Evolutionary conservation across 805 yeast species (phyloP).

Genomic region (Diddensiella transvaalensis): DNA sequence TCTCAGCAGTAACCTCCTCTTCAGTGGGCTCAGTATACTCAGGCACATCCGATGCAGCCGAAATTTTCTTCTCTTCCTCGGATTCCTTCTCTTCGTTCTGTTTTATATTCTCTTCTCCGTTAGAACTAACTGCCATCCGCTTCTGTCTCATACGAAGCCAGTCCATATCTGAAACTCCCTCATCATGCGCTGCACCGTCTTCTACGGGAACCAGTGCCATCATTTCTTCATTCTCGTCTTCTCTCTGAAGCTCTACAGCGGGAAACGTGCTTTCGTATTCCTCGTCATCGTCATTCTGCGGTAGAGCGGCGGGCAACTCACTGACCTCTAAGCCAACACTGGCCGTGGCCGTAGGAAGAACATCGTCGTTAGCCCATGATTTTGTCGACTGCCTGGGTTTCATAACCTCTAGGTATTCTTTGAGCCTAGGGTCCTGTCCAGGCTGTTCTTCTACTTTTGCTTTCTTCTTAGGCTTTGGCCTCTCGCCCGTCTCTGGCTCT

Average conservation of each 20-base stretch:
- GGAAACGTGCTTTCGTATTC: conserved; percentile 36
- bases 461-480: conserved; percentile 13
- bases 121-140: conserved; percentile 51
- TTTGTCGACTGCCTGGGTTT: conserved; percentile 66
- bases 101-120: conserved; percentile 16
- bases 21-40: conserved; percentile 27
- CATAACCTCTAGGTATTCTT: conserved; percentile 80
- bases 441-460: conserved; percentile 41
- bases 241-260: conserved; percentile 30
- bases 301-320: conserved; percentile 27
- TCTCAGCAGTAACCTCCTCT: conserved; percentile 46
- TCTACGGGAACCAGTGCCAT: conserved; percentile 39
- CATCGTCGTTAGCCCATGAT: conserved; percentile 65
- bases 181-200: conserved; percentile 28
- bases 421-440: conserved; percentile 39
- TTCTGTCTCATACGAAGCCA: conserved; percentile 79
- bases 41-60: conserved; percentile 9
- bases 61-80: conserved; percentile 8
- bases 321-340: conserved; percentile 36
- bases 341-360: conserved; percentile 46
- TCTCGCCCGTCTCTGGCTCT: conserved; percentile 31
- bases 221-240: conserved; percentile 50
- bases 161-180: conserved; percentile 65
- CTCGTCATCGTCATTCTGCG: conserved; percentile 37
- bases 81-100: conserved; percentile 5